These are phyloP conservation scores for Musa balbisiana DNA, from an alignment of 202 grass and related monocot genomes.

Conservation along the genomic window DNA sequence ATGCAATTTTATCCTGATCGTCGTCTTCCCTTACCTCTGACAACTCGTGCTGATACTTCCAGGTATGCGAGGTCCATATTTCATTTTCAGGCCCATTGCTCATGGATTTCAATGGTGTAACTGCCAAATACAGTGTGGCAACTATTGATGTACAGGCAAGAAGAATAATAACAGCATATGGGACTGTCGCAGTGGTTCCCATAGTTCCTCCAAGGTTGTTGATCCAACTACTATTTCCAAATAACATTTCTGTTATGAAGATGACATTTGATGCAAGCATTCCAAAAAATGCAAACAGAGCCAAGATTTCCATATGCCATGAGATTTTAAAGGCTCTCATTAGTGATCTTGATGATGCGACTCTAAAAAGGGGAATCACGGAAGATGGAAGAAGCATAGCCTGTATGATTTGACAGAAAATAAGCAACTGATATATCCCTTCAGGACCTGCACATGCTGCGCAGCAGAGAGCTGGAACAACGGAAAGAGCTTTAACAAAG, in stretches of 20 bases:
- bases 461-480: constrained; percentile 10
- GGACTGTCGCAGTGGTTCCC: background rate
- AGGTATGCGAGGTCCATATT: background rate
- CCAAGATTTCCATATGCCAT: constrained; percentile 5
- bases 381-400: constrained; percentile 15
- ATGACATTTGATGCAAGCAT: constrained; percentile 14
- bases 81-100: background rate
- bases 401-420: constrained; percentile 15
- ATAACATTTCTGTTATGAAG: constrained; percentile 8
- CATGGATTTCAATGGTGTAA: constrained; percentile 17
- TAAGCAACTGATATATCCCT: constrained; percentile 13
- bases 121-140: constrained; percentile 11
- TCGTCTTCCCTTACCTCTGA: constrained; percentile 1
- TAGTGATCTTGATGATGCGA: constrained; percentile 6
- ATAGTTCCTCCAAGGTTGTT: background rate
- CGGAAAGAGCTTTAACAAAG: constrained; percentile 4
- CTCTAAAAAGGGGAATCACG: constrained; percentile 19
- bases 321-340: constrained; percentile 9
- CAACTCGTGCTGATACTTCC: constrained; percentile 1
- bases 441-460: background rate
- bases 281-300: constrained; percentile 8
- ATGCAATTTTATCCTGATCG: background rate
- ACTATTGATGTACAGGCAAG: constrained; percentile 2
- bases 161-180: constrained; percentile 7
- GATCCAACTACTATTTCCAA: constrained; percentile 11